These are phyloP conservation scores for Cyclocybe aegerita DNA, from an alignment of 768 basidiomycete genomes.

Conservation along the genomic window DNA sequence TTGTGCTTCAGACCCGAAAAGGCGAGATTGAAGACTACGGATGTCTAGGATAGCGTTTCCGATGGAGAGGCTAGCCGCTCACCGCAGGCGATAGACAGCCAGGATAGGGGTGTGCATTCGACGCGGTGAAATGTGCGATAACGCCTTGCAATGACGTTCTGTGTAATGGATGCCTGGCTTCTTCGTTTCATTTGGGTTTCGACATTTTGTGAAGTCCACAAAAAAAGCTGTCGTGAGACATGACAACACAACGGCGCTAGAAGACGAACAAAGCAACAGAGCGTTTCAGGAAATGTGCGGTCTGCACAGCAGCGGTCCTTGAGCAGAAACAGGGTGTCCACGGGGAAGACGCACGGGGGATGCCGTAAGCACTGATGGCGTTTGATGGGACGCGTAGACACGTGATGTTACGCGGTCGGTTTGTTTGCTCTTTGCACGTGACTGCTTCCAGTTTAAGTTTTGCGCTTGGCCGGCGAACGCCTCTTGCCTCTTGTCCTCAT, in stretches of 20 bases:
- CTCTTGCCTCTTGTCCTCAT: neutral
- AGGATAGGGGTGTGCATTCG: neutral
- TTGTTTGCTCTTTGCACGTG: conserved; percentile 17
- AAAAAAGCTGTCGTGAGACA: neutral
- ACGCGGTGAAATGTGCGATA: neutral
- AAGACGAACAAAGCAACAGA: neutral
- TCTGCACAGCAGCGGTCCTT: neutral
- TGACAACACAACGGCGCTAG: neutral
- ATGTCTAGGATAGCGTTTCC: neutral
- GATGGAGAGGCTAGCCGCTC: conserved; percentile 3
- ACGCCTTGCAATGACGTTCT: conserved; percentile 1
- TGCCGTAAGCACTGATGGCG: neutral
- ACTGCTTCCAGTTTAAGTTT: conserved; percentile 15
- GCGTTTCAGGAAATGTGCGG: conserved; percentile 10
- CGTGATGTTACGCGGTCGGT: conserved; percentile 20
- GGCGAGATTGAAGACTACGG: conserved; percentile 1
- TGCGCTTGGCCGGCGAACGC: neutral
- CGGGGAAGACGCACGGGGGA: conserved; percentile 1
- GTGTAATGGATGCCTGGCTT: too few species aligned
- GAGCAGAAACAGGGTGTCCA: neutral
- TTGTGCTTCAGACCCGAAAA: neutral
- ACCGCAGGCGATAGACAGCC: conserved; percentile 2
- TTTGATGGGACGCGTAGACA: conserved; percentile 2
- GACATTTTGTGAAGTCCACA: too few species aligned
- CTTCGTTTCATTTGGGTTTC: too few species aligned